Conservation (phyloP, 208 protist genomes). For the Novymonas esmeraldas region DNA sequence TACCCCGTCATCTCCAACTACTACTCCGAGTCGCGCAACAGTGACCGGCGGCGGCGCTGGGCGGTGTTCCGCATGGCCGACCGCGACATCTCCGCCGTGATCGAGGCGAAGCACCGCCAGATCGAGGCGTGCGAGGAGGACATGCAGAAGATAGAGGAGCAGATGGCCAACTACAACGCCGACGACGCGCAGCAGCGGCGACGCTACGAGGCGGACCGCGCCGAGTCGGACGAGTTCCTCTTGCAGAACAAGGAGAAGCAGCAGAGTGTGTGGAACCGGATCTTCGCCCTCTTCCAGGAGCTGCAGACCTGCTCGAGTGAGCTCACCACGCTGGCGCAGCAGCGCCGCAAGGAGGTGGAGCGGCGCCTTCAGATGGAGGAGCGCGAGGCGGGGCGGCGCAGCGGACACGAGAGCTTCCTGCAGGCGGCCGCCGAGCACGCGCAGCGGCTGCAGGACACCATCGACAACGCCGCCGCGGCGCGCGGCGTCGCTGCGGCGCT, state of each 20-base stretch:
- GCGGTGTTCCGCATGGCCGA: constrained; percentile 92
- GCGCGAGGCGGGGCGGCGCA: constrained; percentile 79
- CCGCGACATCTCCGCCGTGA: constrained; percentile 87
- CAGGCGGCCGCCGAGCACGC: constrained; percentile 71
- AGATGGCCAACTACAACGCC: constrained; percentile 86
- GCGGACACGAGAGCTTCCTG: constrained; percentile 82
- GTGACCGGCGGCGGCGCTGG: constrained; percentile 86
- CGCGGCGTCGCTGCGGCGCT: constrained; percentile 76
- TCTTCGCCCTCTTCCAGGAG: constrained; percentile 81
- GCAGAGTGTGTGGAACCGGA: constrained; percentile 87
- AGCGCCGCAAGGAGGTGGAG: constrained; percentile 78
- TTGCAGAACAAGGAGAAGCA: constrained; percentile 92
- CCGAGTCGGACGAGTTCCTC: constrained; percentile 76
- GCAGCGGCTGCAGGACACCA: constrained; percentile 79
- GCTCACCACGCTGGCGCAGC: constrained; percentile 56
- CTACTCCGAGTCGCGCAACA: constrained; percentile 74
- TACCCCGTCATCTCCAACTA: constrained; percentile 89
- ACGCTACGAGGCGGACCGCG: constrained; percentile 79
- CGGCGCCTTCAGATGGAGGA: constrained; percentile 84
- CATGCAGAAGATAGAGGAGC: constrained; percentile 79
- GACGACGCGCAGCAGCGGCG: constrained; percentile 84
- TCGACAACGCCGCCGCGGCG: constrained; percentile 78
- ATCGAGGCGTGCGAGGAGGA: constrained; percentile 91
- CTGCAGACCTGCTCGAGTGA: constrained; percentile 72
- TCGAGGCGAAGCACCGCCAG: constrained; percentile 85